Conservation (phyloP, 805 yeast genomes). For the Wickerhamiella bombiphila region DNA sequence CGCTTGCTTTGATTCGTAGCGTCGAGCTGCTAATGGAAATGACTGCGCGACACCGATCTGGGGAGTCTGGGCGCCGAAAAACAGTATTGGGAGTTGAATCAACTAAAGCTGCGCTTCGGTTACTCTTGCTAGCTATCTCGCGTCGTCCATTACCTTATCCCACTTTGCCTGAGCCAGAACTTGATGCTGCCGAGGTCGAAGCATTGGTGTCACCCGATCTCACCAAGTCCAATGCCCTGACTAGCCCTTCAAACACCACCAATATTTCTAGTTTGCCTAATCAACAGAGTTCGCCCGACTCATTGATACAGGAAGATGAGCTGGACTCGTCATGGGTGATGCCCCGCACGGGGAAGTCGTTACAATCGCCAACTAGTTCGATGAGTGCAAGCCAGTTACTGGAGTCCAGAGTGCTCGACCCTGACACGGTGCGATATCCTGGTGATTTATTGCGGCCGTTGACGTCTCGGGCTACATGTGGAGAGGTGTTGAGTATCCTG, state of each 20-base stretch:
- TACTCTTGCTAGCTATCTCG: slow-evolving; percentile 20
- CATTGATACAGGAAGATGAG: background rate
- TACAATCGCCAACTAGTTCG: slow-evolving; percentile 13
- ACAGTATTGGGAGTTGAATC: slow-evolving; percentile 21
- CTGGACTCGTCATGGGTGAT: slow-evolving; percentile 9
- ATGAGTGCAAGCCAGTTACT: slow-evolving; percentile 14
- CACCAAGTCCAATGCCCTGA: too few species aligned
- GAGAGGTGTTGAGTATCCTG: slow-evolving; percentile 25
- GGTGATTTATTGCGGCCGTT: slow-evolving; percentile 21
- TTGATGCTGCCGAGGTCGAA: slow-evolving; percentile 22
- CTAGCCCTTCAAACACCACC: too few species aligned
- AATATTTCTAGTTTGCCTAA: too few species aligned
- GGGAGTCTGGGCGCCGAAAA: slow-evolving; percentile 20
- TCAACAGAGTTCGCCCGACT: background rate
- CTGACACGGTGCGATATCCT: slow-evolving; percentile 24
- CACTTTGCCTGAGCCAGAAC: slow-evolving; percentile 24
- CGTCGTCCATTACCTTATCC: slow-evolving; percentile 21
- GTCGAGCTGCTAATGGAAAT: slow-evolving; percentile 27
- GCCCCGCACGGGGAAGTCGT: slow-evolving; percentile 18
- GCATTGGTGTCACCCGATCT: slow-evolving; percentile 3
- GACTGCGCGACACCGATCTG: slow-evolving; percentile 20
- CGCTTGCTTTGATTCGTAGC: slow-evolving; percentile 21
- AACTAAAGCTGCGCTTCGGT: slow-evolving; percentile 22
- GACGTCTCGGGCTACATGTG: slow-evolving; percentile 13
- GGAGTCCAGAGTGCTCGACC: slow-evolving; percentile 17